Conservation (phyloP, 2,329 filamentous ascomycete species). For the Apiospora hydei region DNA sequence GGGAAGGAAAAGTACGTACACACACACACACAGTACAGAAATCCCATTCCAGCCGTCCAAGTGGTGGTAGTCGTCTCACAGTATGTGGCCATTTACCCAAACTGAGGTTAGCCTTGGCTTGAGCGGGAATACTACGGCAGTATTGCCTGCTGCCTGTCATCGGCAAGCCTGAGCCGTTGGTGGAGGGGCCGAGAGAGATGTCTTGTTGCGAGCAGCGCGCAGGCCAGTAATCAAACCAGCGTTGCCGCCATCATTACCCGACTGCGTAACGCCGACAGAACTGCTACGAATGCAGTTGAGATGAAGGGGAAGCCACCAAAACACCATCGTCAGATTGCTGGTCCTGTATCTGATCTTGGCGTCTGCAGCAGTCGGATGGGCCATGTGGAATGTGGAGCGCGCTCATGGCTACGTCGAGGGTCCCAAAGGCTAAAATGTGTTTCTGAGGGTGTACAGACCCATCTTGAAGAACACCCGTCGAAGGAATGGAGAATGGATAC, state of each 20-base stretch:
- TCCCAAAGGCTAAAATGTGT: conserved; percentile 20
- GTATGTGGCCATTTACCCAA: conserved; percentile 11
- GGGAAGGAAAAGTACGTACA: background rate
- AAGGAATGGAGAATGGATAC: conserved; percentile 23
- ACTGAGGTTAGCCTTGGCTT: conserved; percentile 17
- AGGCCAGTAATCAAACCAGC: conserved; percentile 7
- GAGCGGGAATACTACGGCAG: conserved; percentile 6
- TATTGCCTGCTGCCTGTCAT: conserved; percentile 1
- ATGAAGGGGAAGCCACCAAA: conserved; percentile 17
- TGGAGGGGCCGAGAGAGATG: background rate
- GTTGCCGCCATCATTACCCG: background rate
- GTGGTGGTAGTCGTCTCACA: background rate
- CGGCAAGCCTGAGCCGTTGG: conserved; percentile 12
- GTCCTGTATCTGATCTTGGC: conserved; percentile 19
- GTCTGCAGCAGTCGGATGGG: conserved; percentile 16
- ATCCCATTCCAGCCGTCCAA: background rate
- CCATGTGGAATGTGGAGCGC: conserved; percentile 24
- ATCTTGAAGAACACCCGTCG: conserved; percentile 24
- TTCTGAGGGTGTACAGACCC: conserved; percentile 19
- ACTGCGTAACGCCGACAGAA: conserved; percentile 8
- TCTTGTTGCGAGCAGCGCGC: background rate
- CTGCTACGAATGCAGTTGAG: conserved; percentile 3
- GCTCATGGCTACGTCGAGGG: conserved; percentile 14
- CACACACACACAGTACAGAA: conserved; percentile 1
- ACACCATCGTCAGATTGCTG: conserved; percentile 10